A percentile compares a stretch with the other conserved stretches of the same genome.
Evolutionary conservation across 768 basidiomycete species (phyloP).

Genomic region (Agaricus blazei): DNA sequence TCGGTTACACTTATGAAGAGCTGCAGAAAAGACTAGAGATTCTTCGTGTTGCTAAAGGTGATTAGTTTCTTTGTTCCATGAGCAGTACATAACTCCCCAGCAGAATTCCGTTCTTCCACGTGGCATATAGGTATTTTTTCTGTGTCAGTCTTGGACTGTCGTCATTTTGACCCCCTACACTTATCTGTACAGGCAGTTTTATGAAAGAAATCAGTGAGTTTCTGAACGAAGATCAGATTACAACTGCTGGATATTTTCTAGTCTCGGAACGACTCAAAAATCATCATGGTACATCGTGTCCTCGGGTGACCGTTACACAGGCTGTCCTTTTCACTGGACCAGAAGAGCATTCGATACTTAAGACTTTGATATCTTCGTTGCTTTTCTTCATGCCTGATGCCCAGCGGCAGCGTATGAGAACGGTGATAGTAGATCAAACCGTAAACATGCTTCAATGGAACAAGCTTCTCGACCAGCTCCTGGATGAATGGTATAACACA

Average conservation of each 20-base stretch:
- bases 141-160: too few relatives aligned
- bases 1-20: neutral
- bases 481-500: constrained; percentile 3
- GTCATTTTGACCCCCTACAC: neutral
- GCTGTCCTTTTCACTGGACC: neutral
- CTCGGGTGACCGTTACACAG: neutral
- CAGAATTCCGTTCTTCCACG: neutral
- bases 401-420: neutral
- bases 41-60: neutral
- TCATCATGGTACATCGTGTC: neutral
- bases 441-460: constrained; percentile 1
- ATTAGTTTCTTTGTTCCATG: neutral
- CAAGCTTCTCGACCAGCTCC: neutral
- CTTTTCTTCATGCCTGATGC: constrained; percentile 3
- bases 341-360: neutral
- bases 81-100: neutral
- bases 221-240: too few relatives aligned
- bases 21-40: constrained; percentile 2
- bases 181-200: neutral
- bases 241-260: neutral
- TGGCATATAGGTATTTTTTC: constrained; percentile 6
- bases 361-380: neutral
- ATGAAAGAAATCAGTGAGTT: neutral
- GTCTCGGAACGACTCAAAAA: constrained; percentile 1
- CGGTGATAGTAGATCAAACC: neutral